Conservation (phyloP, 2,329 filamentous ascomycete genomes). For the Trichoderma koningiopsis region DNA sequence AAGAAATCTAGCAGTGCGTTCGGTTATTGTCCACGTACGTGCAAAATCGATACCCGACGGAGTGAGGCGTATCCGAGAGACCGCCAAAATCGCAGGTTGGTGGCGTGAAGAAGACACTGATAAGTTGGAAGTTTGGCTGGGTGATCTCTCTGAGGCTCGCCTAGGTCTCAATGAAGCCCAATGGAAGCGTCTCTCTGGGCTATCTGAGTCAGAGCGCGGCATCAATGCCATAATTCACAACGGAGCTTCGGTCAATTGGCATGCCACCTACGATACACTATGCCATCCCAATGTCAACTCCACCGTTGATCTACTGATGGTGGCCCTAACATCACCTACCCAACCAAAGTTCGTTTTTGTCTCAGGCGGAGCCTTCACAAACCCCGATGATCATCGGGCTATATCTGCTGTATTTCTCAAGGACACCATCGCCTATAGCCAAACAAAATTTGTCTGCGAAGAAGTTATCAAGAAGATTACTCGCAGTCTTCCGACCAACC, state of each 20-base stretch:
- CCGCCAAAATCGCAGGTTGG: slow-evolving; percentile 20
- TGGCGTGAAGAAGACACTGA: not conserved
- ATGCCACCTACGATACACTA: slow-evolving; percentile 72
- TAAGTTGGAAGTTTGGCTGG: slow-evolving; percentile 19
- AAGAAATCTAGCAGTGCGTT: not conserved
- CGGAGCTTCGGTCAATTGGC: slow-evolving; percentile 79
- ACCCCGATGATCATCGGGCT: not conserved
- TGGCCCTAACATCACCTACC: slow-evolving; percentile 20
- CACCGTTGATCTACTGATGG: slow-evolving; percentile 29
- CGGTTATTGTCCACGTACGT: slow-evolving; percentile 14
- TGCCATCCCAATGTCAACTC: slow-evolving; percentile 68
- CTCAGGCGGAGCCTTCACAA: slow-evolving; percentile 28
- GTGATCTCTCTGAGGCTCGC: slow-evolving; percentile 1
- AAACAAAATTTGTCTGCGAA: slow-evolving; percentile 34
- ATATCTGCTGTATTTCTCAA: not conserved
- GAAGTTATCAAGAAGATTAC: slow-evolving; percentile 25
- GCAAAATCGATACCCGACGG: slow-evolving; percentile 10
- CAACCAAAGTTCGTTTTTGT: slow-evolving; percentile 32
- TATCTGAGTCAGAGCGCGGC: not conserved
- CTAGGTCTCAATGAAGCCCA: slow-evolving; percentile 5
- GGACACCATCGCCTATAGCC: slow-evolving; percentile 28
- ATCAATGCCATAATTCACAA: slow-evolving; percentile 76
- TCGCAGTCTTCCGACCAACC: not conserved
- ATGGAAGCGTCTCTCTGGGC: not conserved
- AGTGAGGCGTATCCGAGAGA: slow-evolving; percentile 11